Conservation (phyloP, 208 protist species). For the Trypanosomatidae sp. region DNA sequence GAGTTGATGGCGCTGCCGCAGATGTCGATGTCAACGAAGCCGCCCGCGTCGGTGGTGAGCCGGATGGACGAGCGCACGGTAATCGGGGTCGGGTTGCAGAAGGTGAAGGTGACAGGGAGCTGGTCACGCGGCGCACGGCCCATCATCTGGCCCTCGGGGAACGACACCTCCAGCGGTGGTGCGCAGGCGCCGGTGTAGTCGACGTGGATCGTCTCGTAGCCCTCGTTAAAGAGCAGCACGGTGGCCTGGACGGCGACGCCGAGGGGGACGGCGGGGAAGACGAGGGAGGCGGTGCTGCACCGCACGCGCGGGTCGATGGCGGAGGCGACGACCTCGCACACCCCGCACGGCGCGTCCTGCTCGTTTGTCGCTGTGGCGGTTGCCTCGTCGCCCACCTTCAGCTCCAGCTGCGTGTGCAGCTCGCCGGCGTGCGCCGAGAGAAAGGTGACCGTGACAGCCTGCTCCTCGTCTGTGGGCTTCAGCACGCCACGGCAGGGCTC, state of each 20-base stretch:
- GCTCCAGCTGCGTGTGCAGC: constrained; percentile 32
- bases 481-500: constrained; percentile 63
- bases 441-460: constrained; percentile 76
- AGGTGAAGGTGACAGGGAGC: constrained; percentile 80
- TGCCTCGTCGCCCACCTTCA: no score
- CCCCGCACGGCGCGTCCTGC: constrained; percentile 42
- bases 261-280: constrained; percentile 90
- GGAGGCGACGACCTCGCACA: constrained; percentile 47
- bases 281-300: constrained; percentile 74
- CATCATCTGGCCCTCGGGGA: constrained; percentile 67
- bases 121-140: constrained; percentile 22
- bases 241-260: constrained; percentile 59
- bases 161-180: constrained; percentile 75
- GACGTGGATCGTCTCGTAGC: constrained; percentile 91
- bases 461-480: constrained; percentile 31
- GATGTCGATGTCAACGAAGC: constrained; percentile 75
- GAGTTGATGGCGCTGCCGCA: constrained; percentile 88
- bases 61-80: constrained; percentile 69
- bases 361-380: no score
- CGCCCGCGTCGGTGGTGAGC: constrained; percentile 77
- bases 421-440: constrained; percentile 36
- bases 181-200: constrained; percentile 62
- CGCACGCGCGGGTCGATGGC: constrained; percentile 78
- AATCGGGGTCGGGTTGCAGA: constrained; percentile 29
- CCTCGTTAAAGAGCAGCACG: constrained; percentile 90